Evolutionary conservation across 805 yeast genomes (phyloP).

Genomic region (Yamadazyma ubonensis): DNA sequence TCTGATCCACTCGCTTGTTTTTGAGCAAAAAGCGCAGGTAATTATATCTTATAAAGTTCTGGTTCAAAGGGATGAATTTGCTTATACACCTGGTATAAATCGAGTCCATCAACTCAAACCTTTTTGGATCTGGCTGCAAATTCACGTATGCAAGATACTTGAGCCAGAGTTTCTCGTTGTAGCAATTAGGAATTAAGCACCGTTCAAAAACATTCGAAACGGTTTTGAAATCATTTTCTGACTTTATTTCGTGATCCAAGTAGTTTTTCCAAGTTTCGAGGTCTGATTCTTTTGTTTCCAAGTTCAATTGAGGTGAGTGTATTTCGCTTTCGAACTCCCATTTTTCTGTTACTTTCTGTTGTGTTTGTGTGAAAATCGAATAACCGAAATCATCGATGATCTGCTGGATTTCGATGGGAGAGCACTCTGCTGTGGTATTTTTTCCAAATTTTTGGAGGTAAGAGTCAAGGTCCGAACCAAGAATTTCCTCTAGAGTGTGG

Average conservation of each 20-base stretch:
- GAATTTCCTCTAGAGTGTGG: conserved; percentile 29
- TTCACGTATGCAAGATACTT: conserved; percentile 62
- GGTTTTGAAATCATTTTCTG: conserved; percentile 17
- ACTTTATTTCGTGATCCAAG: conserved; percentile 49
- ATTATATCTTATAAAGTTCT: conserved; percentile 22
- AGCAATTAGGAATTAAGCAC: conserved; percentile 67
- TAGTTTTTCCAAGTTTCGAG: conserved; percentile 63
- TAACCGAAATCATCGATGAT: conserved; percentile 46
- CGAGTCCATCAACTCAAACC: conserved; percentile 24
- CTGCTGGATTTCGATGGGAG: conserved; percentile 39
- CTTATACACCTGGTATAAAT: conserved; percentile 54
- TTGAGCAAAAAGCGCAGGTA: conserved; percentile 25
- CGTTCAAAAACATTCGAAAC: conserved; percentile 63
- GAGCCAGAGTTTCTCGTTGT: conserved; percentile 63
- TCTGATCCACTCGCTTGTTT: conserved; percentile 18
- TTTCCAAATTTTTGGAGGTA: conserved; percentile 24
- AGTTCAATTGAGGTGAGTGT: conserved; percentile 54
- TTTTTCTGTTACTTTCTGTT: conserved; percentile 51
- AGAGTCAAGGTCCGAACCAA: conserved; percentile 17
- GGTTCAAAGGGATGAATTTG: conserved; percentile 34
- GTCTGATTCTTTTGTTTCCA: conserved; percentile 22
- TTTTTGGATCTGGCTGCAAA: no score
- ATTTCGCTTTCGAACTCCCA: conserved; percentile 76
- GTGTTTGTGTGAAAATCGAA: conserved; percentile 45
- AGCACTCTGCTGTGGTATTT: conserved; percentile 20